Conservation (phyloP, 2,329 filamentous ascomycete species). For the Fusarium succisae region DNA sequence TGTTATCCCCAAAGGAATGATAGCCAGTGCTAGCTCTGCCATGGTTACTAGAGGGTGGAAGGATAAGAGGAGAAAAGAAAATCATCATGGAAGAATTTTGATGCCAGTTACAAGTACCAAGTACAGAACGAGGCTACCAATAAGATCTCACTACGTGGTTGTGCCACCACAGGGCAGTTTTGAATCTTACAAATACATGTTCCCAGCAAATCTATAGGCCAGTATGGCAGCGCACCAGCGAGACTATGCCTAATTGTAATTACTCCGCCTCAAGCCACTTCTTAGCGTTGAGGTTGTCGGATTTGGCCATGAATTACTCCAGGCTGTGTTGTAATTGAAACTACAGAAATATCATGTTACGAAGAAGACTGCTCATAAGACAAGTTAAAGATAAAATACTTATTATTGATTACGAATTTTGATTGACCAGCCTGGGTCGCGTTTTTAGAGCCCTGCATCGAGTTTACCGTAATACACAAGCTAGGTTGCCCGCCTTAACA, state of each 20-base stretch:
- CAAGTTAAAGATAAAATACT: too few relatives aligned
- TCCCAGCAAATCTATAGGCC: not conserved
- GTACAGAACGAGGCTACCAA: not conserved
- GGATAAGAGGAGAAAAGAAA: fast-evolving
- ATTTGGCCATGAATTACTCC: fast-evolving
- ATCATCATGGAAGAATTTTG: fast-evolving
- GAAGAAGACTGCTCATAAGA: too few relatives aligned
- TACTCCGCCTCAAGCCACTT: not conserved
- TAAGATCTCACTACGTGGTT: fast-evolving
- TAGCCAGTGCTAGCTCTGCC: not conserved
- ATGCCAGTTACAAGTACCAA: not conserved
- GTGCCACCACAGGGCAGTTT: fast-evolving
- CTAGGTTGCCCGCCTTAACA: too few relatives aligned
- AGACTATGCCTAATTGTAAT: too few relatives aligned
- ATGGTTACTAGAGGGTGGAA: fast-evolving
- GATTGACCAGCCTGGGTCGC: too few relatives aligned
- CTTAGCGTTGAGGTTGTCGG: not conserved
- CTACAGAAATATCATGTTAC: too few relatives aligned
- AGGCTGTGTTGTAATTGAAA: too few relatives aligned
- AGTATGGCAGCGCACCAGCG: fast-evolving
- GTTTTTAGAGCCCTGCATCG: too few relatives aligned
- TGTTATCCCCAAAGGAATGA: fast-evolving
- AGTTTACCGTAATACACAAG: too few relatives aligned
- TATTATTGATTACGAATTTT: too few relatives aligned
- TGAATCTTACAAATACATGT: not conserved